phyloP scores from a whole-genome alignment of 345 rosid species.

The Litchi chinensis region DNA sequence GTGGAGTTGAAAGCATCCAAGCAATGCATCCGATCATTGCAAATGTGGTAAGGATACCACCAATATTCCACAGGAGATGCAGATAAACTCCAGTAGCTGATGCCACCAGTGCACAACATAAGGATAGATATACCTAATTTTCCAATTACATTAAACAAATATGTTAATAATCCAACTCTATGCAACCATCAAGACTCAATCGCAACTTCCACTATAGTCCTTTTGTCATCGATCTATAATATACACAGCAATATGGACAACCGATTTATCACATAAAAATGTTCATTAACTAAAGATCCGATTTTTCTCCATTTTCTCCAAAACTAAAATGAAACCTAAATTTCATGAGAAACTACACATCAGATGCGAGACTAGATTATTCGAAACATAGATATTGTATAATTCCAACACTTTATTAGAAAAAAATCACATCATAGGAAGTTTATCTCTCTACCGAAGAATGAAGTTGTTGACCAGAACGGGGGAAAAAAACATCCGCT shows the following conservation, averaged over 20 bases:
- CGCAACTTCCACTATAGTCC: too few species aligned
- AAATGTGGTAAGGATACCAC: constrained; percentile 76
- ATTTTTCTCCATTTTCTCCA: not conserved
- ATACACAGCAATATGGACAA: too few species aligned
- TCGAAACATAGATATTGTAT: not conserved
- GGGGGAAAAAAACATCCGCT: not conserved
- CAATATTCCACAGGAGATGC: constrained; percentile 79
- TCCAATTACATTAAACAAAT: not conserved
- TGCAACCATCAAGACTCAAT: not conserved
- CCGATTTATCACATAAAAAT: too few species aligned
- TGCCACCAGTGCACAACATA: constrained; percentile 76
- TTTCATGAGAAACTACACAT: not conserved
- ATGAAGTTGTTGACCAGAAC: not conserved
- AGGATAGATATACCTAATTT: constrained; percentile 69
- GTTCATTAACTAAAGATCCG: not conserved
- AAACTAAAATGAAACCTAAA: not conserved
- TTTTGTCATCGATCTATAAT: not conserved
- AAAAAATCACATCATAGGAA: not conserved
- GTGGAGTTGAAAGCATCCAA: constrained; percentile 66
- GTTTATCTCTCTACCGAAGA: not conserved
- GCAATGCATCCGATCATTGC: constrained; percentile 64
- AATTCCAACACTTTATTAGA: not conserved
- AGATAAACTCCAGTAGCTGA: constrained; percentile 80
- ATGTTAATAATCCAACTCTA: not conserved
- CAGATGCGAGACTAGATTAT: not conserved